Evolutionary conservation across 768 basidiomycete species (phyloP).

Genomic region (Amanita inopinata): DNA sequence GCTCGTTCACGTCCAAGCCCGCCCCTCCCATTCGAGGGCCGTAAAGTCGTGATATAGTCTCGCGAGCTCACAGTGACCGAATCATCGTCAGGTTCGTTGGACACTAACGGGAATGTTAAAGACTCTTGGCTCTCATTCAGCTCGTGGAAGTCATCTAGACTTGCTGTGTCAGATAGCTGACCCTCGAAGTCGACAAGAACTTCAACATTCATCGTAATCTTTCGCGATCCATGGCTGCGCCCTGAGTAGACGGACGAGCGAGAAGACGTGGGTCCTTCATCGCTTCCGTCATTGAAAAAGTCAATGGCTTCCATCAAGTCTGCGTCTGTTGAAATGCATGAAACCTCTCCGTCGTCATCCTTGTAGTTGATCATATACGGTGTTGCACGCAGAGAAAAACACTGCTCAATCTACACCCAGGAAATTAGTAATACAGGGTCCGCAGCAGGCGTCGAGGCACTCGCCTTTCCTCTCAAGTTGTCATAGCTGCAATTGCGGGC

Average conservation of each 20-base stretch:
- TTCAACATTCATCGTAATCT: conserved; percentile 68
- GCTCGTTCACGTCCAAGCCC: neutral
- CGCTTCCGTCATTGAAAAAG: conserved; percentile 72
- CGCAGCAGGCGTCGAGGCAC: conserved; percentile 15
- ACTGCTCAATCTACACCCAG: conserved; percentile 63
- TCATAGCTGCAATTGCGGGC: conserved; percentile 75
- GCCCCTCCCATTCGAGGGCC: conserved; percentile 6
- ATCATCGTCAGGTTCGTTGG: conserved; percentile 55
- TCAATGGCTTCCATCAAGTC: conserved; percentile 82
- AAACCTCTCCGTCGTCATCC: conserved; percentile 81
- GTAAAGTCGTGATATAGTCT: conserved; percentile 31
- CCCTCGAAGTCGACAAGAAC: conserved; percentile 87
- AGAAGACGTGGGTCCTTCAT: conserved; percentile 63
- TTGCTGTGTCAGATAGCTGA: conserved; percentile 80
- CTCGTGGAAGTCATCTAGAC: conserved; percentile 61
- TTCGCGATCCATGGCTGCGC: conserved; percentile 54
- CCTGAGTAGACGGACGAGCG: conserved; percentile 68
- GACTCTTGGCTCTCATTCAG: conserved; percentile 51
- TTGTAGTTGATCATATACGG: conserved; percentile 73
- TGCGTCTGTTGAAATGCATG: conserved; percentile 53
- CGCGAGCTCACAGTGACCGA: conserved; percentile 68
- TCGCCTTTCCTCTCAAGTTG: conserved; percentile 66
- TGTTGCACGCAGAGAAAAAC: conserved; percentile 64
- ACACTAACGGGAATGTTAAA: conserved; percentile 32
- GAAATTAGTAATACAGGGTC: conserved; percentile 8